phyloP scores from a whole-genome alignment of 2,329 filamentous ascomycete genomes.

The Phoma sp. region DNA sequence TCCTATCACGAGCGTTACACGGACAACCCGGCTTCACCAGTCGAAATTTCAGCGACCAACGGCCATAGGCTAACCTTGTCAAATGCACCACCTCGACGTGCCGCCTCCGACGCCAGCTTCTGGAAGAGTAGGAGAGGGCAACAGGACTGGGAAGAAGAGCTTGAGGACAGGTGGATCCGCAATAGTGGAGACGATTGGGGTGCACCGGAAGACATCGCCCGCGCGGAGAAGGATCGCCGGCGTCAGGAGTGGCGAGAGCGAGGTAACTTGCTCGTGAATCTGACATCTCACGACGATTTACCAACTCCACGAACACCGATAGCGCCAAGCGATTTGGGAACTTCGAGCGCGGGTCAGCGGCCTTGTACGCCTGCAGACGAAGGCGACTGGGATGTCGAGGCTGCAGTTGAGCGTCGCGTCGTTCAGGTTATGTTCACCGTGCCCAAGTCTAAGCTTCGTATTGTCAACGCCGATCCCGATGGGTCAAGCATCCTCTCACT shows the following conservation, averaged over 20 bases:
- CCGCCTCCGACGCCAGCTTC: slow-evolving; percentile 54
- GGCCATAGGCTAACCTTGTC: slow-evolving; percentile 30
- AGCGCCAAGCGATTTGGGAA: slow-evolving; percentile 28
- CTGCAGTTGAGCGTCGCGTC: slow-evolving; percentile 53
- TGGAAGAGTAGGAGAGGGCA: slow-evolving; percentile 52
- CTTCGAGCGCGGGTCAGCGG: slow-evolving; percentile 21
- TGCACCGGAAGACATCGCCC: slow-evolving; percentile 40
- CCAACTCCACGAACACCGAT: slow-evolving; percentile 40
- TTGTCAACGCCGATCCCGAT: slow-evolving; percentile 71
- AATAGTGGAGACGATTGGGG: slow-evolving; percentile 48
- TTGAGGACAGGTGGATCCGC: slow-evolving; percentile 38
- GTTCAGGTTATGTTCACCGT: slow-evolving; percentile 85
- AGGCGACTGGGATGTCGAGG: slow-evolving; percentile 59
- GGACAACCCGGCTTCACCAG: slow-evolving; percentile 31
- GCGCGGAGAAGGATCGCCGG: slow-evolving; percentile 40
- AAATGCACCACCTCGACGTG: slow-evolving; percentile 47
- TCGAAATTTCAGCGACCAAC: slow-evolving; percentile 6
- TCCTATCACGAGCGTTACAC: slow-evolving; percentile 38
- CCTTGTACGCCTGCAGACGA: slow-evolving; percentile 47
- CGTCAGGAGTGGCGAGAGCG: slow-evolving; percentile 41
- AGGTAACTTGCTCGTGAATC: slow-evolving; percentile 38
- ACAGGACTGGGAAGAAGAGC: slow-evolving; percentile 50
- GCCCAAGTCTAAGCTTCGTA: slow-evolving; percentile 80
- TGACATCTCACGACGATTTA: slow-evolving; percentile 33
- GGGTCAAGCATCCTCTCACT: slow-evolving; percentile 36